phyloP scores from a whole-genome alignment of 2,329 filamentous ascomycete genomes.

The Diplodia intermedia region DNA sequence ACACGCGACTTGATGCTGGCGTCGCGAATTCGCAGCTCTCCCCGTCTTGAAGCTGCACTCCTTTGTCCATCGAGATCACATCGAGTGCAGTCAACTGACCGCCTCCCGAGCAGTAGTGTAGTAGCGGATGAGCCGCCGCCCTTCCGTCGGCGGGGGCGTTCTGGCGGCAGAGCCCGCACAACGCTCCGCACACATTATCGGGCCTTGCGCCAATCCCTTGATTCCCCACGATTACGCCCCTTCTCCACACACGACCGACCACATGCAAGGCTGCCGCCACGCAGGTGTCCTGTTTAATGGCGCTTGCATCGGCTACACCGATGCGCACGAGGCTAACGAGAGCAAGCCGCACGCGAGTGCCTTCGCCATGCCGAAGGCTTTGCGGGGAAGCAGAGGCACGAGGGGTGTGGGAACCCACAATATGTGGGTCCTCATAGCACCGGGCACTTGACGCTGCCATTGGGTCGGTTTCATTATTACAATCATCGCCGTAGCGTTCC shows the following conservation, averaged over 20 bases:
- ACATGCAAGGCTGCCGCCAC: neutral
- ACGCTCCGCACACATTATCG: constrained; percentile 13
- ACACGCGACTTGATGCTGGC: too few species aligned
- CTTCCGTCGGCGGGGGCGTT: neutral
- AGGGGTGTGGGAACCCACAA: neutral
- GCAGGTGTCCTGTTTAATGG: constrained; percentile 3
- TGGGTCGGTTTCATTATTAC: constrained; percentile 26
- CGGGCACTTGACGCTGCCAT: neutral
- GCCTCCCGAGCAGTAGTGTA: neutral
- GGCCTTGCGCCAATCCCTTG: neutral
- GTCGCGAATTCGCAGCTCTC: too few species aligned
- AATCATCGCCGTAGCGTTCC: constrained; percentile 13
- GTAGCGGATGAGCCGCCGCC: neutral
- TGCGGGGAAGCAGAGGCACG: constrained; percentile 9
- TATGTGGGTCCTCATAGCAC: constrained; percentile 14
- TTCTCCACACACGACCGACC: neutral
- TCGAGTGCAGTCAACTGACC: neutral
- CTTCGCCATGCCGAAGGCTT: neutral
- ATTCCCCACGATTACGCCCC: neutral
- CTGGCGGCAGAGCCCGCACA: constrained; percentile 16
- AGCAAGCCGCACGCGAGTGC: constrained; percentile 13
- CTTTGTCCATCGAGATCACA: neutral
- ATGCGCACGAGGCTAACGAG: neutral
- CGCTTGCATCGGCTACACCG: constrained; percentile 8
- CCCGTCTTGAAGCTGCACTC: neutral